Evolutionary conservation across 371 early-diverging fungal genomes (phyloP).

Genomic region (Rhizopus stolonifer): DNA sequence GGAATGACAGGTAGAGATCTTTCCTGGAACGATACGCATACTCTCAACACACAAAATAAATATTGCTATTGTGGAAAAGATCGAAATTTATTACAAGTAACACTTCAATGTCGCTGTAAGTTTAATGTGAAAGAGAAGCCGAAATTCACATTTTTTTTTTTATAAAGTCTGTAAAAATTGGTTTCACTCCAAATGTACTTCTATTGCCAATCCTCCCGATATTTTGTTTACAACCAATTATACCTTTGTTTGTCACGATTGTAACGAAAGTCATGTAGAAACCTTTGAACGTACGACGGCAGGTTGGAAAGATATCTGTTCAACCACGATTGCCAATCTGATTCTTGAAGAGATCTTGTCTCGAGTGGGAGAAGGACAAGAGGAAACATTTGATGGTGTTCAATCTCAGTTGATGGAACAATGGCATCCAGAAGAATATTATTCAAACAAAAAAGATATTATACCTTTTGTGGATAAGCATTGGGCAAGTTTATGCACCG

Average conservation of each 20-base stretch:
- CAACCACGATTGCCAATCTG: conserved; percentile 66
- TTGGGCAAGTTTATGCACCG: conserved; percentile 70
- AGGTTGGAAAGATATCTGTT: conserved; percentile 72
- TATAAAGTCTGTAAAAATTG: conserved; percentile 61
- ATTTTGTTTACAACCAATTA: conserved; percentile 69
- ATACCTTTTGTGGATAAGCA: conserved; percentile 68
- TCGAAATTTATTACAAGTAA: conserved; percentile 56
- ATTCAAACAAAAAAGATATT: conserved; percentile 69
- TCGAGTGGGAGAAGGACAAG: conserved; percentile 30
- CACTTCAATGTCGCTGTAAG: conserved; percentile 62
- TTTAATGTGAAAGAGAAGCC: no score
- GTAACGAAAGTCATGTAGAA: conserved; percentile 40
- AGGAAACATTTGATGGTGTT: conserved; percentile 49
- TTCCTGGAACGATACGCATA: conserved; percentile 64
- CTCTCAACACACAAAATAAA: conserved; percentile 57
- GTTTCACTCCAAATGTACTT: conserved; percentile 67
- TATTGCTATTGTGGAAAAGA: conserved; percentile 73
- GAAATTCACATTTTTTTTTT: background rate
- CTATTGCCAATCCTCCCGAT: conserved; percentile 48
- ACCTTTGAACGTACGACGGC: conserved; percentile 64
- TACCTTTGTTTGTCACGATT: conserved; percentile 54
- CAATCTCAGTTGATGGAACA: conserved; percentile 52
- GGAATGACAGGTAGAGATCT: conserved; percentile 14
- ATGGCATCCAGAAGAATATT: conserved; percentile 59
- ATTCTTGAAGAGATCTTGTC: conserved; percentile 54